These are phyloP conservation scores for Cyclotella baltica DNA, from an alignment of 108 stramenopile species.

Conservation along the genomic window DNA sequence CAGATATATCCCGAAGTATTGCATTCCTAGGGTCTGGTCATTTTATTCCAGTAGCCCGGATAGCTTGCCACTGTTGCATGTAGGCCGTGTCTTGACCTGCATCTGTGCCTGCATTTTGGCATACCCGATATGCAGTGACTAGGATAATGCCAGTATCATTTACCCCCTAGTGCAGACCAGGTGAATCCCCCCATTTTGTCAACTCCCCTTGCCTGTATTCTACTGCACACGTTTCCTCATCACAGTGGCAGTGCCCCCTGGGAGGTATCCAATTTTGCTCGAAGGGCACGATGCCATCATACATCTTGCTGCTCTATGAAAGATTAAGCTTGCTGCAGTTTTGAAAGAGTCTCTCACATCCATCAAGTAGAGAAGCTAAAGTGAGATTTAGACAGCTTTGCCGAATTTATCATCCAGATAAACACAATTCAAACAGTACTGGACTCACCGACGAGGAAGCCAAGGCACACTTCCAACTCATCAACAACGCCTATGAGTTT, in stretches of 20 bases:
- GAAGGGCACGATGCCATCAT: background rate
- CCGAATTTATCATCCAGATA: background rate
- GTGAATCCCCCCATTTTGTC: slow-evolving; percentile 1
- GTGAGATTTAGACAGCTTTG: slow-evolving; percentile 1
- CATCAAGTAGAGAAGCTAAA: background rate
- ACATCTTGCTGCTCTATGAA: background rate
- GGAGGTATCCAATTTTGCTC: background rate
- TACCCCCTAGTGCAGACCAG: slow-evolving; percentile 2
- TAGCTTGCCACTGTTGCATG: too few species aligned
- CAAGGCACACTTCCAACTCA: background rate
- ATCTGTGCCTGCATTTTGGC: background rate
- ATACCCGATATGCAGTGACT: slow-evolving; percentile 3
- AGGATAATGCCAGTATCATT: slow-evolving; percentile 1
- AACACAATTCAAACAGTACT: background rate
- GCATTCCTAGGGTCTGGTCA: background rate
- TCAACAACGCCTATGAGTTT: slow-evolving; percentile 11
- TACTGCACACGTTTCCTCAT: background rate
- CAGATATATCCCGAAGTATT: background rate
- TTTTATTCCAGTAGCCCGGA: background rate
- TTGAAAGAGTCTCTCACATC: too few species aligned
- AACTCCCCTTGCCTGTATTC: background rate
- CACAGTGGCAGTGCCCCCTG: slow-evolving; percentile 5
- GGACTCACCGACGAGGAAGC: background rate
- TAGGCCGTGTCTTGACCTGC: slow-evolving; percentile 1
- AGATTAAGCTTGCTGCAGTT: background rate